phyloP scores from a whole-genome alignment of 441 rosid genomes.

The Gossypium gossypioides region DNA sequence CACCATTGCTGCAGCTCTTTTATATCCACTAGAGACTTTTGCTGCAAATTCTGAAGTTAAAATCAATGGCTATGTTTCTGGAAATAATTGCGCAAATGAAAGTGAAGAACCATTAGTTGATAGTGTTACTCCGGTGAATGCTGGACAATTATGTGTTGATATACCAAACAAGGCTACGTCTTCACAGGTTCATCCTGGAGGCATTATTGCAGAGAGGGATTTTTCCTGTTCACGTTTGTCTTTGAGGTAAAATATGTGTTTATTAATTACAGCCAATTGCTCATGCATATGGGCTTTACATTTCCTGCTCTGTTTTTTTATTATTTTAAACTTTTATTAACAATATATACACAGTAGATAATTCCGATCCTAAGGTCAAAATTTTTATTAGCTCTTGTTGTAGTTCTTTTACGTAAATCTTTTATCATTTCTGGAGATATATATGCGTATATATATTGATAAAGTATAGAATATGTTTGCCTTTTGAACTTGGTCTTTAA shows the following conservation, averaged over 20 bases:
- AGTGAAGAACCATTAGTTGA: conserved; percentile 31
- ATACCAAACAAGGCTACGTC: conserved; percentile 29
- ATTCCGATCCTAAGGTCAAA: neutral
- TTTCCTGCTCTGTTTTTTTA: neutral
- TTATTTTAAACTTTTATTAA: neutral
- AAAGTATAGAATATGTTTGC: neutral
- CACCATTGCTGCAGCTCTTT: conserved; percentile 78
- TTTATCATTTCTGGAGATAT: neutral
- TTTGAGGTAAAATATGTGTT: conserved; percentile 47
- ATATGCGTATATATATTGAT: neutral
- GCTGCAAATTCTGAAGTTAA: conserved; percentile 39
- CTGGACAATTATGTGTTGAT: conserved; percentile 26
- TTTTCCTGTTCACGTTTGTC: conserved; percentile 30
- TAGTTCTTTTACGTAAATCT: neutral
- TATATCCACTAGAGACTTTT: conserved; percentile 59
- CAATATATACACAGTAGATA: neutral
- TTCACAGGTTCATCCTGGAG: conserved; percentile 34
- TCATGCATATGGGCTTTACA: neutral
- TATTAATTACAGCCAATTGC: neutral
- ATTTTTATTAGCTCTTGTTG: neutral
- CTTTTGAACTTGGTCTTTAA: neutral
- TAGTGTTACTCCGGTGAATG: conserved; percentile 26
- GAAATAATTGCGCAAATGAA: conserved; percentile 28
- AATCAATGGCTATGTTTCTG: conserved; percentile 44
- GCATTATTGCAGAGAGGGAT: conserved; percentile 21